These are phyloP conservation scores for Seiridium cupressi DNA, from an alignment of 2,329 filamentous ascomycete genomes.

Conservation along the genomic window DNA sequence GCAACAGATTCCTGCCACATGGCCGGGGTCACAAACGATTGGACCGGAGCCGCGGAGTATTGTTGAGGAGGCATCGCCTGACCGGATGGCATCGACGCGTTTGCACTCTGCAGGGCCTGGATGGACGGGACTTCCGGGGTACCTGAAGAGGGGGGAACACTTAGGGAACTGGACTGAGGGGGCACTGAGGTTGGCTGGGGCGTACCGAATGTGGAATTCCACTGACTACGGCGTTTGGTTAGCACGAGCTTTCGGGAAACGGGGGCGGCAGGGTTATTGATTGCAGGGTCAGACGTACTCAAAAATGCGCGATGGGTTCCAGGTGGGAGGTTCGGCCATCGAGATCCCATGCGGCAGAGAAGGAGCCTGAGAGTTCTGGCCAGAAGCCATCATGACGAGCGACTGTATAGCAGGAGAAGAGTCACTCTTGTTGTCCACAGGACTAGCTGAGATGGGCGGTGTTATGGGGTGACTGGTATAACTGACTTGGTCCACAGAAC, in stretches of 20 bases:
- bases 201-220: conserved; percentile 91
- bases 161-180: conserved; percentile 50
- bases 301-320: conserved; percentile 88
- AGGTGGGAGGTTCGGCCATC: conserved; percentile 63
- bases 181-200: conserved; percentile 38
- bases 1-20: conserved; percentile 75
- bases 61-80: conserved; percentile 49
- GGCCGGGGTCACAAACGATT: conserved; percentile 64
- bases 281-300: conserved; percentile 61
- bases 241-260: not conserved
- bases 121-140: conserved; percentile 52
- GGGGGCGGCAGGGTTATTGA: not conserved
- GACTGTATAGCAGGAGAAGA: conserved; percentile 67
- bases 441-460: conserved; percentile 73
- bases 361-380: conserved; percentile 53
- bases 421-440: conserved; percentile 74
- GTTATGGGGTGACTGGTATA: conserved; percentile 71
- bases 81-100: conserved; percentile 39
- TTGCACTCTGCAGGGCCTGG: conserved; percentile 50
- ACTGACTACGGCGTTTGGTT: conserved; percentile 64
- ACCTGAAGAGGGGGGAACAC: conserved; percentile 51
- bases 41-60: conserved; percentile 52
- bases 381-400: conserved; percentile 65
- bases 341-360: conserved; percentile 54
- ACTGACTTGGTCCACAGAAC: conserved; percentile 63